Evolutionary conservation across 164 flowering plant species (phyloP), one percentile per base, ranked within the genome.

Genomic region (Kingdonia uniflora): DNA sequence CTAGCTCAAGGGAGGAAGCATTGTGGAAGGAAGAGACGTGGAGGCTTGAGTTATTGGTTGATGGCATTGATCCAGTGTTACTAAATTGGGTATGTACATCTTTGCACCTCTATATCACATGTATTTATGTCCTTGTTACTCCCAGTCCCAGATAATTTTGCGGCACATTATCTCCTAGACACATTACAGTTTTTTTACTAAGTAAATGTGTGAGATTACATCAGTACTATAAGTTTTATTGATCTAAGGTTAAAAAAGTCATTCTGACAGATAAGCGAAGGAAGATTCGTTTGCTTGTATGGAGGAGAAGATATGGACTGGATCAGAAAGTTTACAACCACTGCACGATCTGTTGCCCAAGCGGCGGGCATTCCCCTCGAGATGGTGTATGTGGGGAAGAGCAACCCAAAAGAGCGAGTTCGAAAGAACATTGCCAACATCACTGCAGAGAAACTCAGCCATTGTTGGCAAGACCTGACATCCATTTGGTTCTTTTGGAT

Each of bases 261-360:
- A 16, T 58, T 51, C 58, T 35, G 14, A 33, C 74, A 79, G 81
- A 66, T 73, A 0, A 11, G 29, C 3, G 66, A 73, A 44, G 69
- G 54, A 0, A 78, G 43, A 46, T 55, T 20, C 68, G 62, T 80
- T 2, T 78, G 83, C 66, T 46, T 84, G 42, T 81, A 76, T 42
- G 88, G 94, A 48, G 88, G 86, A 11, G 85, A 75, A 47, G 71
- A 81, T 37, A 52, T 65, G 0, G 74, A 80, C 0, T 84, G 94
- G 94, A 71, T 80, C 24, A 51, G 74, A 11, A 54, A 64, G 6
- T 81, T 81, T 52, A 72, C 78, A 1, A 2, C 2, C 0, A 42
- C 51, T 13, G 71, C 73, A 12, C 54, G 54, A 56, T 20, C 16
- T 0, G 69, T 72, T 1, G 77, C 79, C 6, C 5, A 5, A 0